Evolutionary conservation across 2,329 filamentous ascomycete genomes (phyloP), one percentile per base, ranked within the genome.

Genomic region (Cytospora chrysosperma): DNA sequence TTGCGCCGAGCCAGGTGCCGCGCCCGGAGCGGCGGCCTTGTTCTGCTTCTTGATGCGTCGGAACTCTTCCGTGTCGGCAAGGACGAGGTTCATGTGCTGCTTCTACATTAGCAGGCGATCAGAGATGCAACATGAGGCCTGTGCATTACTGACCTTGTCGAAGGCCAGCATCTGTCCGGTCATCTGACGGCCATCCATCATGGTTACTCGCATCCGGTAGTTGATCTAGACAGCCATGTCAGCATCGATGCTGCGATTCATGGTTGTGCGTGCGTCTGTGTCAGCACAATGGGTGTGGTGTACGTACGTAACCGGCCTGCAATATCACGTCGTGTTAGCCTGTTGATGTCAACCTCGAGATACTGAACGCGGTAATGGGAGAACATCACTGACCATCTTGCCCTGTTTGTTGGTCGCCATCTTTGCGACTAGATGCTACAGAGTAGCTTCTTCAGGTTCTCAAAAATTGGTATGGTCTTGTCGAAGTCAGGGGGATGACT

Each of bases 31-130:
- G 57, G 84, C 77, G 59, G 85, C 80, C 81, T 95, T 96, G 70
- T 86, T 84, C 71, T 89, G 86, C 82, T 90, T 94, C 82, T 95
- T 96, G 67, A 94, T 89, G 75, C 90, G 90, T 76, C 93, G 91
- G 78, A 97, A 97, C 78, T 98, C 94, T 85, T 99, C 95, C 70
- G 95, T 98, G 75, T 99, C 95, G 78, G 94, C 95, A 67, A 99
- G 90, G 67, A 99, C 95, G 69, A 99, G 87, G 78, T 99, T 99
- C 95, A 99, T 99, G 79, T 99, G 95, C 93, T 96, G 69, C 56
- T 60, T 7, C 32, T 24, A 13, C 17, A 53, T 63, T 52, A 68
- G 64, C 37, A 51, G 47, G 28, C 32, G 28, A 5, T 64, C 52
- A 60, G 21, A 10, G 4, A 62, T 50, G 5, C 1, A 37, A 6